Evolutionary conservation across 176 grass and related monocot species (phyloP).

Genomic region (Phyllostachys edulis): DNA sequence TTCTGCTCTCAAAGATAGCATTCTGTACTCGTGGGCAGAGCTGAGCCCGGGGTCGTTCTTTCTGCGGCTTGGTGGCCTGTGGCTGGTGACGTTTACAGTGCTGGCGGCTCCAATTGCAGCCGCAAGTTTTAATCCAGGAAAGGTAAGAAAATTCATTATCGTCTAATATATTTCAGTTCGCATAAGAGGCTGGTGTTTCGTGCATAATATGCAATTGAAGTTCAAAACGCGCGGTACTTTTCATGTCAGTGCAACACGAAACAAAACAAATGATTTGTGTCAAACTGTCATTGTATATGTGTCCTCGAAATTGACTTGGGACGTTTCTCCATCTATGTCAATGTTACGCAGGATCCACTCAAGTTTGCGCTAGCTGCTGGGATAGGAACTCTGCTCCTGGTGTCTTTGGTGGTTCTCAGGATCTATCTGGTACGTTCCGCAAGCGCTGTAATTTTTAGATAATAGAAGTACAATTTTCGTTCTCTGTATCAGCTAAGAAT

Average conservation of each 20-base stretch:
- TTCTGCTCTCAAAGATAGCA: slow-evolving; percentile 73
- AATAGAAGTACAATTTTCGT: too few relatives aligned
- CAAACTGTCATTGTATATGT: too few relatives aligned
- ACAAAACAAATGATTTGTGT: too few relatives aligned
- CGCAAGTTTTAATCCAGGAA: slow-evolving; percentile 76
- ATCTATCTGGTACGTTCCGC: slow-evolving; percentile 67
- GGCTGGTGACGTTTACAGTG: slow-evolving; percentile 68
- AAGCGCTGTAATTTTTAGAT: too few relatives aligned
- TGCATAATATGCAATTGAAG: too few relatives aligned
- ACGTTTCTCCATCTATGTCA: not conserved
- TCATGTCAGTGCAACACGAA: too few relatives aligned
- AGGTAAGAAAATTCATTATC: slow-evolving; percentile 28
- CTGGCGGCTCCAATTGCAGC: slow-evolving; percentile 85
- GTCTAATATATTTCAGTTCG: not conserved
- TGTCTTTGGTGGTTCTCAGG: slow-evolving; percentile 72
- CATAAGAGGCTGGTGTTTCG: not conserved
- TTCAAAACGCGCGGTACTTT: too few relatives aligned
- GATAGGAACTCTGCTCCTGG: slow-evolving; percentile 80
- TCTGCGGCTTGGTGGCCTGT: slow-evolving; percentile 69
- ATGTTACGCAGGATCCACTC: slow-evolving; percentile 63
- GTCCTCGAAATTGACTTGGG: not conserved
- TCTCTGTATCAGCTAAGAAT: too few relatives aligned
- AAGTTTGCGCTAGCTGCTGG: slow-evolving; percentile 83
- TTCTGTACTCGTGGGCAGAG: slow-evolving; percentile 87
- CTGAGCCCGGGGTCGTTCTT: slow-evolving; percentile 73